A percentile compares a stretch with the other conserved stretches of the same genome.
Conservation (phyloP, 352 stramenopile species). For the Pythium aquatile region DNA sequence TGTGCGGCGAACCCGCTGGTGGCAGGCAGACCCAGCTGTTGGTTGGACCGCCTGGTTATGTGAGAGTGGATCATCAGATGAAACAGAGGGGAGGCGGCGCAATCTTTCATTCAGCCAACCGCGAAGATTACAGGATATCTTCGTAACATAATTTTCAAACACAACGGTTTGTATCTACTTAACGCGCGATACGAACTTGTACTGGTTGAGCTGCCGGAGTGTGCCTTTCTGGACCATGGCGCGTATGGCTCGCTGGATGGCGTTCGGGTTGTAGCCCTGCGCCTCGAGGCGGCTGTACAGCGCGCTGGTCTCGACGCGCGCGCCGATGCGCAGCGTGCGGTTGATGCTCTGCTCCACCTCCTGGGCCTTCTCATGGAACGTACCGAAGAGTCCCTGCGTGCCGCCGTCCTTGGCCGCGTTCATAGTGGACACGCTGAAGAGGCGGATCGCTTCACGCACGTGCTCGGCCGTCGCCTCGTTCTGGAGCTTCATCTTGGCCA, state of each 20-base stretch:
- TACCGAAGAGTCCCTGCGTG: slow-evolving; percentile 75
- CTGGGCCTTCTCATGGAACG: slow-evolving; percentile 80
- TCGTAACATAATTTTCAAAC: not conserved
- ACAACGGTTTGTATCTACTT: slow-evolving; percentile 38
- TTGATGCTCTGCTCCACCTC: slow-evolving; percentile 85
- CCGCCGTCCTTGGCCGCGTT: slow-evolving; percentile 93
- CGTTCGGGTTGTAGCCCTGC: slow-evolving; percentile 82
- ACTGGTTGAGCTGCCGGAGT: slow-evolving; percentile 80
- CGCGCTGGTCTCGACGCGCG: slow-evolving; percentile 73
- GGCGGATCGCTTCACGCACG: slow-evolving; percentile 95
- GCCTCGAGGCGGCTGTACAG: slow-evolving; percentile 81
- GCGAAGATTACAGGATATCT: no score
- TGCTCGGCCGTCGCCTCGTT: slow-evolving; percentile 84
- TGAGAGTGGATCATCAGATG: not conserved
- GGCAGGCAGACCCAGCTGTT: not conserved
- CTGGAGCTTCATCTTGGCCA: slow-evolving; percentile 97
- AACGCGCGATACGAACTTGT: slow-evolving; percentile 81
- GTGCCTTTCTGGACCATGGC: slow-evolving; percentile 85
- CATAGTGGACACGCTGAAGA: slow-evolving; percentile 99
- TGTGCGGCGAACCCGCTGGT: not conserved
- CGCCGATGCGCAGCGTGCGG: slow-evolving; percentile 76
- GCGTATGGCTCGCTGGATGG: slow-evolving; percentile 83
- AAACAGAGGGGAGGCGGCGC: not conserved
- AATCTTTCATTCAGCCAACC: not conserved
- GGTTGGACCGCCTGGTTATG: not conserved